Conservation (phyloP, 2,329 filamentous ascomycete genomes). For the Aquanectria penicillioides region DNA sequence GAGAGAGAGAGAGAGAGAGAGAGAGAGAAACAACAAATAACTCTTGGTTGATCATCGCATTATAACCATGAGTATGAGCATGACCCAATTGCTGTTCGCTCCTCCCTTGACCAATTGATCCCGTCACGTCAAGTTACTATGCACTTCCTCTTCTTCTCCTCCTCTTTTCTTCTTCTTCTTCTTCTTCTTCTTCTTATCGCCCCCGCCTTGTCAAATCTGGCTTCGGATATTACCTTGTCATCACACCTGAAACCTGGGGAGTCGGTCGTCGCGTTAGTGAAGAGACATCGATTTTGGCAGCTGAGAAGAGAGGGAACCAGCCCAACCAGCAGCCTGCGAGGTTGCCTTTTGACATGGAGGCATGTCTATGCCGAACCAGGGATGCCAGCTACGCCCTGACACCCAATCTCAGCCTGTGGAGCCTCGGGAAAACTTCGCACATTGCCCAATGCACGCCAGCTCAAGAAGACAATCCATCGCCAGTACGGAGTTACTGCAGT, state of each 20-base stretch:
- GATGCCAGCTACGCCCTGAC: background rate
- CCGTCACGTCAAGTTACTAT: too few species aligned
- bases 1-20: constrained; percentile 17
- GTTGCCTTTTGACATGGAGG: background rate
- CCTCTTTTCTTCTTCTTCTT: background rate
- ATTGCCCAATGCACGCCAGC: background rate
- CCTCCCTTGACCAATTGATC: too few species aligned
- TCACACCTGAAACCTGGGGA: background rate
- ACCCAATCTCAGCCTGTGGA: constrained; percentile 16
- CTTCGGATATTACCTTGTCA: background rate
- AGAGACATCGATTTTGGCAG: too few species aligned
- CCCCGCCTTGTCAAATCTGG: background rate
- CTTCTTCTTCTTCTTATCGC: background rate
- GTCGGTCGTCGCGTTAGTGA: background rate
- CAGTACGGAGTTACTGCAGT: too few species aligned
- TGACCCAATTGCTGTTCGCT: too few species aligned
- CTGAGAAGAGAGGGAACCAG: too few species aligned
- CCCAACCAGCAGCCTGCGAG: too few species aligned
- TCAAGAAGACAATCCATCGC: too few species aligned
- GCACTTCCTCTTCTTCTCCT: background rate
- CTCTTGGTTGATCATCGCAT: too few species aligned
- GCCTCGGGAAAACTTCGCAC: constrained; percentile 19
- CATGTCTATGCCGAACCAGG: constrained; percentile 8
- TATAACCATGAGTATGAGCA: too few species aligned
- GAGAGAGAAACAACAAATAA: too few species aligned